Evolutionary conservation across 2,329 filamentous ascomycete genomes (phyloP).

Genomic region (Raffaelea ambrosiae): DNA sequence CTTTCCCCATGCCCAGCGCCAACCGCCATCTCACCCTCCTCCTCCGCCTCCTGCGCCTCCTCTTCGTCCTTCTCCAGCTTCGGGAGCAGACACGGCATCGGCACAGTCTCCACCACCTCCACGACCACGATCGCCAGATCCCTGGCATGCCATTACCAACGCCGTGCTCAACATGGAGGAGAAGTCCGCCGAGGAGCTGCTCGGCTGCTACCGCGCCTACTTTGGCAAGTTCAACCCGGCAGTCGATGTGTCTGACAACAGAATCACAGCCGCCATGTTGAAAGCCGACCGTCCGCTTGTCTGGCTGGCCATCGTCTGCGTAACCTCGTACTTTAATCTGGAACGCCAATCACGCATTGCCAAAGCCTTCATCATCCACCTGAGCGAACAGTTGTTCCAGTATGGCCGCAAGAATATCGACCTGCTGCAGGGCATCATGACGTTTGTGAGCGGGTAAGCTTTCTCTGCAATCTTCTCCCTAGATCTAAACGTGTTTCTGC

Average conservation of each 20-base stretch:
- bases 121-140: neutral
- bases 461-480: too few species aligned
- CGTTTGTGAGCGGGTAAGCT: slow-evolving; percentile 12
- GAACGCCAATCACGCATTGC: slow-evolving; percentile 11
- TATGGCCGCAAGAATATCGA: slow-evolving; percentile 9
- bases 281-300: slow-evolving; percentile 12
- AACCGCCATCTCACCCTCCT: too few species aligned
- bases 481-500: too few species aligned
- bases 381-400: slow-evolving; percentile 13
- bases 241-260: slow-evolving; percentile 4
- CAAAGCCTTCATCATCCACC: slow-evolving; percentile 9
- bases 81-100: neutral
- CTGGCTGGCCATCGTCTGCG: slow-evolving; percentile 16
- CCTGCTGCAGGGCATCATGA: slow-evolving; percentile 13
- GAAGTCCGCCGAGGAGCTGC: slow-evolving; percentile 11
- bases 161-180: slow-evolving; percentile 9
- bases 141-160: slow-evolving; percentile 2
- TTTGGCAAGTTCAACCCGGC: slow-evolving; percentile 12
- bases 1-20: too few species aligned
- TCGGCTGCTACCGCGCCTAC: slow-evolving; percentile 11
- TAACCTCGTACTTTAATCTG: slow-evolving; percentile 13
- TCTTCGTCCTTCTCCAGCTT: too few species aligned
- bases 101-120: neutral
- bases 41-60: too few species aligned
- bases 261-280: slow-evolving; percentile 8